These are phyloP conservation scores for Irpex sp. DNA, from an alignment of 1,284 basidiomycete genomes.

Conservation along the genomic window DNA sequence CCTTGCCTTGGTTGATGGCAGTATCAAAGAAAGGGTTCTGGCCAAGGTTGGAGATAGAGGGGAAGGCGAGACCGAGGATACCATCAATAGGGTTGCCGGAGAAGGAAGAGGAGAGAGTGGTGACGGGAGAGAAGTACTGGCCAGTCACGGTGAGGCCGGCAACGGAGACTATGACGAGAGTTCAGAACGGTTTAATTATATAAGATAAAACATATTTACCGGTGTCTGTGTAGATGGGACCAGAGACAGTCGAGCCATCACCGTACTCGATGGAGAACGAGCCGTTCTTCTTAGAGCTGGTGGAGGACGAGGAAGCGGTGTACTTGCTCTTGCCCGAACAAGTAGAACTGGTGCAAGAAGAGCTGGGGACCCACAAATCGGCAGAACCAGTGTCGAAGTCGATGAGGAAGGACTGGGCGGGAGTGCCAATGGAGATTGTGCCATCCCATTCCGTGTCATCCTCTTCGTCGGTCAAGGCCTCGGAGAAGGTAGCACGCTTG, in stretches of 20 bases:
- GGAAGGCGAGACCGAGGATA: conserved; percentile 14
- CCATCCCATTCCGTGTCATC: conserved; percentile 27
- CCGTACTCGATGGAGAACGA: conserved; percentile 39
- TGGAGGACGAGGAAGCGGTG: conserved; percentile 14
- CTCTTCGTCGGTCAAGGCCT: conserved; percentile 19
- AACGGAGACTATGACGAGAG: conserved; percentile 21
- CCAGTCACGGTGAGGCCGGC: conserved; percentile 18
- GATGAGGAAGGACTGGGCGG: conserved; percentile 23
- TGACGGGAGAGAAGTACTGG: conserved; percentile 23
- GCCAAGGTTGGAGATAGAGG: conserved; percentile 9
- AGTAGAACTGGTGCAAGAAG: conserved; percentile 17
- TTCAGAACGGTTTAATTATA: too few relatives aligned
- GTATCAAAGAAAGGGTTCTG: conserved; percentile 38
- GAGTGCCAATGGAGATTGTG: conserved; percentile 24
- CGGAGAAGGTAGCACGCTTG: conserved; percentile 22
- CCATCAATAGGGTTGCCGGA: conserved; percentile 12
- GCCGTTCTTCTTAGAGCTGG: conserved; percentile 13
- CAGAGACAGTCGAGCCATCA: conserved; percentile 42
- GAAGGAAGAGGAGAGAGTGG: conserved; percentile 18
- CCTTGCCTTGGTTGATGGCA: conserved; percentile 32
- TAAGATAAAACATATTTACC: conserved; percentile 9
- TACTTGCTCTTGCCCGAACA: conserved; percentile 22
- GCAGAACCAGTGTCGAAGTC: conserved; percentile 27
- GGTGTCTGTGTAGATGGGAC: conserved; percentile 40
- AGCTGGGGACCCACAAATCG: conserved; percentile 26